Percentiles rank a stretch among this genome's conserved stretches.
phyloP scores from a whole-genome alignment of 192 early-diverging fungal species.

The Spizellomyces sp. region DNA sequence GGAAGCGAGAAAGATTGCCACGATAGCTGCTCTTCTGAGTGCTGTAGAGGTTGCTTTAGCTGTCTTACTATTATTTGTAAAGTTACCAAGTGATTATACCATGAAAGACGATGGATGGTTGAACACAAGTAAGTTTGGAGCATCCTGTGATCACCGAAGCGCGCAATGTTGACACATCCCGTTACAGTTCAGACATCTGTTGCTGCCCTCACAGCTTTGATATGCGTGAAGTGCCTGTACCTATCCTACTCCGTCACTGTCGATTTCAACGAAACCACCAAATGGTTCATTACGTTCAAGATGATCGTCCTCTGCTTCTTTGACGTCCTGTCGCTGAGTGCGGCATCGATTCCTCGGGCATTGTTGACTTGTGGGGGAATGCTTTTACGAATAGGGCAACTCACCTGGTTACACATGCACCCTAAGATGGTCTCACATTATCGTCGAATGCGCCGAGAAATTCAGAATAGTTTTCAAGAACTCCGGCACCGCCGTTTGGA shows the following conservation, averaged over 20 bases:
- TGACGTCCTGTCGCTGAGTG: background rate
- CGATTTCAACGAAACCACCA: background rate
- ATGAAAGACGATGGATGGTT: conserved; percentile 5
- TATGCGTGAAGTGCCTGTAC: background rate
- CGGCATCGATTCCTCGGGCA: background rate
- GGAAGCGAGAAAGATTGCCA: background rate
- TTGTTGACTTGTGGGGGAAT: background rate
- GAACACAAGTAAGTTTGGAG: background rate
- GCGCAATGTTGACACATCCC: background rate
- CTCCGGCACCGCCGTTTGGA: background rate
- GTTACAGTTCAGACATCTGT: background rate
- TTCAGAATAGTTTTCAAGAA: background rate
- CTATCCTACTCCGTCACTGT: background rate
- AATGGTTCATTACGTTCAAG: background rate
- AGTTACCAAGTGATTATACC: conserved; percentile 3
- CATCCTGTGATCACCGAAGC: background rate
- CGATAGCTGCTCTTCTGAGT: background rate
- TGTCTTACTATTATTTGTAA: background rate
- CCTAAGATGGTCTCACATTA: background rate
- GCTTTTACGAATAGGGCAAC: background rate
- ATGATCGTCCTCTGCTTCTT: background rate
- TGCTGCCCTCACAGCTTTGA: background rate
- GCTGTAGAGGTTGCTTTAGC: background rate
- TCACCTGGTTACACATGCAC: background rate
- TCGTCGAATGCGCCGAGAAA: background rate